A percentile compares a stretch with the other conserved stretches of the same genome.
These are phyloP conservation scores for Oligophagozyma castellii DNA, from an alignment of 1,139 yeast species.

Conservation along the genomic window DNA sequence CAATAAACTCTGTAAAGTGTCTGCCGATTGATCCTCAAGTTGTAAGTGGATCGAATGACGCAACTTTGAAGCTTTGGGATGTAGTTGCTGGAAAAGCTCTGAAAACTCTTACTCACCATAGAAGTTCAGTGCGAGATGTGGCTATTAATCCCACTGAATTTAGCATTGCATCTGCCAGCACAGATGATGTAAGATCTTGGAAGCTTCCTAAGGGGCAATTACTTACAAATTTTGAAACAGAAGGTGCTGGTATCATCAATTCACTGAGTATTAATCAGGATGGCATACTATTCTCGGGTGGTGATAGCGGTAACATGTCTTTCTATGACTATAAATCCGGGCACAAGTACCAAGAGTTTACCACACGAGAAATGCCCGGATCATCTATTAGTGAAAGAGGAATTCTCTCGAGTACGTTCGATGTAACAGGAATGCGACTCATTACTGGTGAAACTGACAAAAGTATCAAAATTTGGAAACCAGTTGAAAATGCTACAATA, in stretches of 20 bases:
- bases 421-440: conserved; percentile 64
- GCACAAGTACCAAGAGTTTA: conserved; percentile 39
- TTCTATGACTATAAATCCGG: conserved; percentile 75
- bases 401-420: conserved; percentile 61
- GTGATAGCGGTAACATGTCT: conserved; percentile 66
- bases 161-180: conserved; percentile 70
- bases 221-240: conserved; percentile 39
- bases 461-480: conserved; percentile 75
- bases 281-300: conserved; percentile 66
- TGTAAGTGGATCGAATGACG: conserved; percentile 70
- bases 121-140: conserved; percentile 66
- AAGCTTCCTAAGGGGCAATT: conserved; percentile 64
- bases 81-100: conserved; percentile 46
- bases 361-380: conserved; percentile 53
- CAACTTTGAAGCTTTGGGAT: conserved; percentile 83
- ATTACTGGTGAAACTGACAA: conserved; percentile 87
- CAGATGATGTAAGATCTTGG: conserved; percentile 79
- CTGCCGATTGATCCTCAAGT: conserved; percentile 76
- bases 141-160: conserved; percentile 56
- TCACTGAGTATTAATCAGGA: conserved; percentile 54
- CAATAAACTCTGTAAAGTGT: conserved; percentile 55
- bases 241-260: conserved; percentile 46
- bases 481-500: conserved; percentile 33
- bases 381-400: conserved; percentile 54
- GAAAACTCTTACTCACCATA: conserved; percentile 66